phyloP scores from a whole-genome alignment of 1,284 basidiomycete genomes.

The Marasmius fiardii region DNA sequence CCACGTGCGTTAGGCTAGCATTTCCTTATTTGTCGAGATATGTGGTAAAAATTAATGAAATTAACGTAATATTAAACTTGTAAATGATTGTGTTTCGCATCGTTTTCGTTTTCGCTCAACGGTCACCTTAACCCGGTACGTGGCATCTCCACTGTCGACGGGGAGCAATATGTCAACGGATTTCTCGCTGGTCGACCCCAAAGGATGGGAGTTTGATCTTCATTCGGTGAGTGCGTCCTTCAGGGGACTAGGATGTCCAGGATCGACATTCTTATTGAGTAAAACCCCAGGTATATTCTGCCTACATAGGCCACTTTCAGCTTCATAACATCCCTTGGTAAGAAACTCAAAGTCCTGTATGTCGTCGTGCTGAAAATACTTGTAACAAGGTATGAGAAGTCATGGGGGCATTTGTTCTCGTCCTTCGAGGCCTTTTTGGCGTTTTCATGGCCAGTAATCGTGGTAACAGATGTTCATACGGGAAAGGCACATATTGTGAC shows the following conservation, averaged over 20 bases:
- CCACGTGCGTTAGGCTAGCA: no score
- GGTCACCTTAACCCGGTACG: not conserved
- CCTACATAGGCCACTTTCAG: conserved; percentile 83
- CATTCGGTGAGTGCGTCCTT: conserved; percentile 58
- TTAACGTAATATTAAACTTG: no score
- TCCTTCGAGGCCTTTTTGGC: conserved; percentile 80
- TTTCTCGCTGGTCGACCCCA: conserved; percentile 72
- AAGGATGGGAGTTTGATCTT: conserved; percentile 81
- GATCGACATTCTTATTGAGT: conserved; percentile 7
- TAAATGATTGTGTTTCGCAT: not conserved
- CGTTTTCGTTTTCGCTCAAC: not conserved
- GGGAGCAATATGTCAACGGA: conserved; percentile 31
- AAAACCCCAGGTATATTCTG: conserved; percentile 65
- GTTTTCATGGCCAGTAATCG: conserved; percentile 85
- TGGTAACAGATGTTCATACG: conserved; percentile 70
- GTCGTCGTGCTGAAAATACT: conserved; percentile 12
- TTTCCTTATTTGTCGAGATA: no score
- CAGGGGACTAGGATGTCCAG: conserved; percentile 3
- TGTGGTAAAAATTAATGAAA: no score
- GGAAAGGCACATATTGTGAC: conserved; percentile 80
- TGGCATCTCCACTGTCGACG: not conserved
- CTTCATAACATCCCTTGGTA: conserved; percentile 71
- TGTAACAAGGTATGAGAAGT: conserved; percentile 64
- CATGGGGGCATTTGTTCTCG: conserved; percentile 80
- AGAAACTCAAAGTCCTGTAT: conserved; percentile 19